Percentiles rank a stretch among this genome's conserved stretches.
Evolutionary conservation across 345 rosid species (phyloP).

Genomic region (Eucalyptus curtisii): DNA sequence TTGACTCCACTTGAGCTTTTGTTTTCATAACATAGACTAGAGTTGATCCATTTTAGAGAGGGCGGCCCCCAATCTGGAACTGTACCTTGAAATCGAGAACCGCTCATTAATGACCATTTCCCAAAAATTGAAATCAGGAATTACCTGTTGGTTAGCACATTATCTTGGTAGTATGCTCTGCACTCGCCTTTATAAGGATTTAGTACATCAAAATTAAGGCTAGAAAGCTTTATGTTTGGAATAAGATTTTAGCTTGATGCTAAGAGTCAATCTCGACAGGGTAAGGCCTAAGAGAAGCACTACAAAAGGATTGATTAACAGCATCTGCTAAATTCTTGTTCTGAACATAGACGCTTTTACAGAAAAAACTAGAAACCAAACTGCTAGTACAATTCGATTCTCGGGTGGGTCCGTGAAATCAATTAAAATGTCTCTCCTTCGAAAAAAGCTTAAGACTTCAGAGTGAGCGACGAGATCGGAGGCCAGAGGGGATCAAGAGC

Average conservation of each 20-base stretch:
- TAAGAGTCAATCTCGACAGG: accelerated
- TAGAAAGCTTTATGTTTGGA: too few species aligned
- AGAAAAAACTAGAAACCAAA: accelerated
- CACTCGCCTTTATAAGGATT: too few species aligned
- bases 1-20: neutral
- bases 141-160: accelerated
- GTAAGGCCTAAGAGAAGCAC: too few species aligned
- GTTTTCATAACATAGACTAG: too few species aligned
- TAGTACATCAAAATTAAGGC: accelerated
- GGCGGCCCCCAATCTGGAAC: too few species aligned
- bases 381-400: too few species aligned
- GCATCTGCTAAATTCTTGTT: too few species aligned
- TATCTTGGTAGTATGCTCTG: too few species aligned
- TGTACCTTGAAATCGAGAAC: accelerated
- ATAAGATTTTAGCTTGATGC: too few species aligned
- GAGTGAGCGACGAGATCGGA: accelerated
- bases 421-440: accelerated
- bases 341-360: accelerated
- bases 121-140: too few species aligned
- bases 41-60: too few species aligned
- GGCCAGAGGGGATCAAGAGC: accelerated
- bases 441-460: neutral
- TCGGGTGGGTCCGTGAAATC: accelerated
- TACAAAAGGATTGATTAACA: too few species aligned
- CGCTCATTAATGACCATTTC: neutral